Conservation (phyloP, 495 filamentous ascomycete genomes). For the Aspergillus steynii region DNA sequence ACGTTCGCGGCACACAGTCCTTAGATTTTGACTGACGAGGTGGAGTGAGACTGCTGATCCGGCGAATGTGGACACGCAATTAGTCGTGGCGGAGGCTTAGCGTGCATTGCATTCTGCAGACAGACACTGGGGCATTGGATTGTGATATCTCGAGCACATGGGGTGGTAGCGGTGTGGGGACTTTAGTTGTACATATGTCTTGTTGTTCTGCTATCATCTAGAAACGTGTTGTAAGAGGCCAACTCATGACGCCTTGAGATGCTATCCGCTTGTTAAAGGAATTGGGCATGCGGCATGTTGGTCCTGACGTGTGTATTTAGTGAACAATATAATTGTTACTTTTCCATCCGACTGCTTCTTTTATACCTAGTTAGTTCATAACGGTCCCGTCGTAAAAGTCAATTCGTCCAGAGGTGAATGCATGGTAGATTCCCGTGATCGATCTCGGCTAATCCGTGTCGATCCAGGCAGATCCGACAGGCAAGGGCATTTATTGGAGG, state of each 20-base stretch:
- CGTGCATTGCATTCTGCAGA: background rate
- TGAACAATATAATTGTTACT: background rate
- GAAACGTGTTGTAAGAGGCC: too few relatives aligned
- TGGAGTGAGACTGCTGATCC: background rate
- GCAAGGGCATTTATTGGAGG: background rate
- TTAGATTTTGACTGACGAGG: background rate
- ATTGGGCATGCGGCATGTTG: too few relatives aligned
- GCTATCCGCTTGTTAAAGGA: background rate
- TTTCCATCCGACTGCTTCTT: background rate
- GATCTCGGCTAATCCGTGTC: background rate
- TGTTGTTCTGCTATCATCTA: too few relatives aligned
- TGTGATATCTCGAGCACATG: too few relatives aligned
- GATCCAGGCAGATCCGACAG: background rate
- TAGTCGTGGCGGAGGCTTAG: background rate
- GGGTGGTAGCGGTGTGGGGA: too few relatives aligned
- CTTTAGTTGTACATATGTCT: too few relatives aligned
- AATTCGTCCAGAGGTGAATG: background rate
- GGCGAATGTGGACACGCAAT: background rate
- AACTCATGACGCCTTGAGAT: too few relatives aligned
- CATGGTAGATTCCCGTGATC: background rate
- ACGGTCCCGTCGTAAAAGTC: background rate
- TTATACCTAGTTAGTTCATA: too few relatives aligned
- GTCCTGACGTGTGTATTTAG: background rate
- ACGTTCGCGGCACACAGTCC: background rate
- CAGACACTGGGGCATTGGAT: too few relatives aligned